These are phyloP conservation scores for Candolleomyces aberdarensis DNA, from an alignment of 768 basidiomycete species.

Conservation along the genomic window DNA sequence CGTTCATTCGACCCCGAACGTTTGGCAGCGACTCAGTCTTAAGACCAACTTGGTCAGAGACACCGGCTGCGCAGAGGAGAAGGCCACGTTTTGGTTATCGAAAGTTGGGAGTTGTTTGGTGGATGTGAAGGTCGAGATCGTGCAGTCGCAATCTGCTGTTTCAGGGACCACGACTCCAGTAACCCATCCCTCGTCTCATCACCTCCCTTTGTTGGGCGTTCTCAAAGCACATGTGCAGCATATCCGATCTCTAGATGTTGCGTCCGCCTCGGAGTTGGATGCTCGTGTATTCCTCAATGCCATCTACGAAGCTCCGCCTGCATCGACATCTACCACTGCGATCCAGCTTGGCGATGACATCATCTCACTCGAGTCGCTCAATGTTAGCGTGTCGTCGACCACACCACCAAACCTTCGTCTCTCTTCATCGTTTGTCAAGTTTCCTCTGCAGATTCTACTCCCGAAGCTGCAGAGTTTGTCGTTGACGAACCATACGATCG, in stretches of 20 bases:
- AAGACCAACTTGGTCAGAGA: slow-evolving; percentile 2
- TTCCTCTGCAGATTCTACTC: not conserved
- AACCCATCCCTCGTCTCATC: not conserved
- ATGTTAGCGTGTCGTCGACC: not conserved
- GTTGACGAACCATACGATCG: slow-evolving; percentile 3
- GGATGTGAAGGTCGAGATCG: slow-evolving; percentile 18
- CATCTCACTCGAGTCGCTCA: not conserved
- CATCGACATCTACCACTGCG: not conserved
- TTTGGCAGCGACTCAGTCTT: slow-evolving; percentile 28
- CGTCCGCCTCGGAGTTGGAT: slow-evolving; percentile 16
- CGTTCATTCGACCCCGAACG: slow-evolving; percentile 25
- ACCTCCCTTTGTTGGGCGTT: not conserved
- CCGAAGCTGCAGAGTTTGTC: not conserved
- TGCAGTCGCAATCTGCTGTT: not conserved
- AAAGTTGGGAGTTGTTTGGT: slow-evolving; percentile 24
- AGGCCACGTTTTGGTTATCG: slow-evolving; percentile 29
- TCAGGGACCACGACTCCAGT: too few species aligned
- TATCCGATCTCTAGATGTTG: slow-evolving; percentile 15
- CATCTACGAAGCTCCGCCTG: slow-evolving; percentile 10
- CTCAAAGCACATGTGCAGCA: slow-evolving; percentile 10
- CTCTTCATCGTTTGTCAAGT: not conserved
- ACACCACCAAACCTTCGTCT: slow-evolving; percentile 8
- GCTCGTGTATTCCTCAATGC: slow-evolving; percentile 17
- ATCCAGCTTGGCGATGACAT: not conserved
- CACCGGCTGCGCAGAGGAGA: slow-evolving; percentile 15